Evolutionary conservation across 495 filamentous ascomycete species (phyloP).

Genomic region (Trichoderma virens): DNA sequence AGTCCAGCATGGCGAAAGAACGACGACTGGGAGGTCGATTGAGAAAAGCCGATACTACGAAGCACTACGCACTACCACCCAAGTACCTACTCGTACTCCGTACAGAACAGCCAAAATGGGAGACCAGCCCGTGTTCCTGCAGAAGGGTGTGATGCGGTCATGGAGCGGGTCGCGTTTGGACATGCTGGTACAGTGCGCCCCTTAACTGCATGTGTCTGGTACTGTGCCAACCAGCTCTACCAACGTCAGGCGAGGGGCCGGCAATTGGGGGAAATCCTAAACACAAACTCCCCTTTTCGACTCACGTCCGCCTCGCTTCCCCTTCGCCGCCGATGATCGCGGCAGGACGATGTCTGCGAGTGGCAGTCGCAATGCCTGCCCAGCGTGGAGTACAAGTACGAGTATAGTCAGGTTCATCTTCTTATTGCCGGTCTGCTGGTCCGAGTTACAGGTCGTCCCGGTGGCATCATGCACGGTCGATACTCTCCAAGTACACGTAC

Average conservation of each 20-base stretch:
- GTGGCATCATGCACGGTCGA: background rate
- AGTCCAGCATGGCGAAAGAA: background rate
- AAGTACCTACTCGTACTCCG: too few species aligned
- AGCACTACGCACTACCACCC: too few species aligned
- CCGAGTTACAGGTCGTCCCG: background rate
- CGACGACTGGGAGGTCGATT: background rate
- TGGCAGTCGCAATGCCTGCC: background rate
- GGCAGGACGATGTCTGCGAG: background rate
- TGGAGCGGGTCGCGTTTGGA: background rate
- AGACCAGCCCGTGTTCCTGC: background rate
- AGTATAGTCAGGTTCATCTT: background rate
- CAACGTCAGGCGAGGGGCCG: background rate
- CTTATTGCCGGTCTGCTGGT: background rate
- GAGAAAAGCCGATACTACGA: background rate
- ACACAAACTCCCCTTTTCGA: slow-evolving; percentile 4
- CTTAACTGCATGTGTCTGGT: background rate
- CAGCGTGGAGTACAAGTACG: background rate
- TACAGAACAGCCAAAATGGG: background rate
- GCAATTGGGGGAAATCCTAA: background rate
- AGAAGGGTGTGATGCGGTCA: background rate
- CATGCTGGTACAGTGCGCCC: slow-evolving; percentile 1
- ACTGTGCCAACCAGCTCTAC: background rate
- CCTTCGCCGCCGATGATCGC: slow-evolving; percentile 5
- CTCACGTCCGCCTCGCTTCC: background rate
- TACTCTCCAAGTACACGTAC: background rate